Conservation (phyloP, 2,329 filamentous ascomycete species). For the Xylaria sp. region DNA sequence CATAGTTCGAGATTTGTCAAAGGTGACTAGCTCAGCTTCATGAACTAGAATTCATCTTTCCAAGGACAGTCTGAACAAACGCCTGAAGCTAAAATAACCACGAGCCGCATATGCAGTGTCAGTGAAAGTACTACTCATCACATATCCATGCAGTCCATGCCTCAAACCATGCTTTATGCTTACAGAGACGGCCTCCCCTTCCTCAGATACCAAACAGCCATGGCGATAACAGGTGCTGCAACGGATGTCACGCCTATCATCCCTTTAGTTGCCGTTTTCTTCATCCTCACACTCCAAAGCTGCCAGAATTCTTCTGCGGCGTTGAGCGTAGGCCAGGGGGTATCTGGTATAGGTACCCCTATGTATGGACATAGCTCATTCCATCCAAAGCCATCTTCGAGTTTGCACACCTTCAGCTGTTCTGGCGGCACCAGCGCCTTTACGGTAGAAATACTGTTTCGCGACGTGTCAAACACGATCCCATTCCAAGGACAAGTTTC, state of each 20-base stretch:
- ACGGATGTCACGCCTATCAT: slow-evolving; percentile 24
- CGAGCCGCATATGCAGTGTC: neutral
- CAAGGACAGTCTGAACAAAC: no score
- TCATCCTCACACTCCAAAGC: slow-evolving; percentile 25
- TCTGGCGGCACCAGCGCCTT: slow-evolving; percentile 32
- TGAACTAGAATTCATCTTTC: neutral
- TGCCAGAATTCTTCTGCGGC: slow-evolving; percentile 30
- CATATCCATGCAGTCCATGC: neutral
- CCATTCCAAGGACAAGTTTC: neutral
- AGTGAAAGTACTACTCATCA: neutral
- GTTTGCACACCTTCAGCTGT: slow-evolving; percentile 31
- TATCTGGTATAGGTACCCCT: slow-evolving; percentile 29
- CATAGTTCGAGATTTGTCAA: no score
- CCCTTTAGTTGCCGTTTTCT: slow-evolving; percentile 35
- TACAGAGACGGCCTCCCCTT: slow-evolving; percentile 13
- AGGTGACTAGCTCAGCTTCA: neutral
- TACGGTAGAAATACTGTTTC: slow-evolving; percentile 33
- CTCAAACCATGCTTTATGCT: neutral
- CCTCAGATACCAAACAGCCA: slow-evolving; percentile 26
- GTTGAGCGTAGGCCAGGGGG: slow-evolving; percentile 30
- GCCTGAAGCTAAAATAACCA: no score
- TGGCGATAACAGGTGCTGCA: slow-evolving; percentile 19
- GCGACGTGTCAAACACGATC: neutral
- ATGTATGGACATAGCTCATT: slow-evolving; percentile 32
- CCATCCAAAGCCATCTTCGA: slow-evolving; percentile 36